Conservation (phyloP, 805 yeast species). For the Saitoella complicata region DNA sequence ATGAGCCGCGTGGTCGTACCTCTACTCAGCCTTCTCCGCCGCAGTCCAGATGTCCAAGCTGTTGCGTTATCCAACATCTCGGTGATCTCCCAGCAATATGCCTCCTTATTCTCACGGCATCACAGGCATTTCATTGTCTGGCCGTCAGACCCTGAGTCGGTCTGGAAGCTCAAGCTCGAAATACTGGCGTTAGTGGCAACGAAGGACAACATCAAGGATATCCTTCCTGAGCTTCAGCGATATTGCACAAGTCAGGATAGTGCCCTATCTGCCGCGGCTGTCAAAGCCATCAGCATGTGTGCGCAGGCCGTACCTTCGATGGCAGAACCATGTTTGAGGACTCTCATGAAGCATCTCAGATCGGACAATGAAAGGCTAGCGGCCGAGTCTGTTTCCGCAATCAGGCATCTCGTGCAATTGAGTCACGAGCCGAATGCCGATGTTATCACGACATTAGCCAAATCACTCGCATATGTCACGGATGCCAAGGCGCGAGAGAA, state of each 20-base stretch:
- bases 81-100: slow-evolving; percentile 17
- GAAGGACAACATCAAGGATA: slow-evolving; percentile 32
- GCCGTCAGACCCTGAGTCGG: slow-evolving; percentile 33
- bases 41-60: slow-evolving; percentile 22
- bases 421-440: slow-evolving; percentile 37
- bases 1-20: slow-evolving; percentile 36
- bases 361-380: slow-evolving; percentile 23
- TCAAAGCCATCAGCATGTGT: slow-evolving; percentile 47
- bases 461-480: slow-evolving; percentile 17
- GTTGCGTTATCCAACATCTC: slow-evolving; percentile 33
- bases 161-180: slow-evolving; percentile 39
- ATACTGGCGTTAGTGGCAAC: slow-evolving; percentile 45
- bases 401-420: slow-evolving; percentile 55
- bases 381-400: slow-evolving; percentile 54
- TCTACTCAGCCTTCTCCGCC: slow-evolving; percentile 28
- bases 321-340: slow-evolving; percentile 38
- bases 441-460: slow-evolving; percentile 31
- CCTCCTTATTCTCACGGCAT: slow-evolving; percentile 19
- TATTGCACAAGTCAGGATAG: slow-evolving; percentile 25
- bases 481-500: slow-evolving; percentile 50
- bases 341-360: slow-evolving; percentile 42
- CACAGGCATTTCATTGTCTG: slow-evolving; percentile 31
- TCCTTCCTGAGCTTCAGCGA: slow-evolving; percentile 50
- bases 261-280: slow-evolving; percentile 29
- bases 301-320: slow-evolving; percentile 35